phyloP scores from a whole-genome alignment of 225 moss, liverwort and hornwort species.

The Bryum argenteum region DNA sequence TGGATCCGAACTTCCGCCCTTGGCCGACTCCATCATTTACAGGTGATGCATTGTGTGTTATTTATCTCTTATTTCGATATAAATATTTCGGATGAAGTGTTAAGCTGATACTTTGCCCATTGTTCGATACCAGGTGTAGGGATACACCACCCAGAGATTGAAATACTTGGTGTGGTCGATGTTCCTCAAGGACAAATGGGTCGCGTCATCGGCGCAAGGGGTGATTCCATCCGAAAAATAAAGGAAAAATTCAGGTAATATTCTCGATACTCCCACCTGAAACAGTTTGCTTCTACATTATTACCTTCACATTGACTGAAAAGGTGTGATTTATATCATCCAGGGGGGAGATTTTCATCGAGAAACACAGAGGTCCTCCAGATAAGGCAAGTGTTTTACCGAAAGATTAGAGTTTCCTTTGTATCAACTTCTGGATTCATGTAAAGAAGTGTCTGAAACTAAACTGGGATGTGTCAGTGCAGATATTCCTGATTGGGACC shows the following conservation, averaged over 20 bases:
- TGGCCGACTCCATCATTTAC: conserved; percentile 62
- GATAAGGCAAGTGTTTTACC: conserved; percentile 61
- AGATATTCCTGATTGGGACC: conserved; percentile 90
- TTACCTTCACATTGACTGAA: conserved; percentile 13
- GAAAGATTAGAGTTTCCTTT: conserved; percentile 3
- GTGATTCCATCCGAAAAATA: conserved; percentile 84
- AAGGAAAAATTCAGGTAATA: conserved; percentile 81
- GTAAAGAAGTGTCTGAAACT: background rate
- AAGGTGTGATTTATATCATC: conserved; percentile 24
- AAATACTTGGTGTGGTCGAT: conserved; percentile 80
- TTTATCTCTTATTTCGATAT: background rate
- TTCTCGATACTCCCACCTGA: too few relatives aligned
- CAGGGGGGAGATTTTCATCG: conserved; percentile 91
- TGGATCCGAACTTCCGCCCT: conserved; percentile 55
- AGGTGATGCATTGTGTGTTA: conserved; percentile 38
- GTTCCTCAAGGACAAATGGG: conserved; percentile 85
- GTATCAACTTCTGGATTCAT: background rate
- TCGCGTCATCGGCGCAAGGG: conserved; percentile 84
- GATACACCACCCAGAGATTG: conserved; percentile 52
- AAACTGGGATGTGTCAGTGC: conserved; percentile 27
- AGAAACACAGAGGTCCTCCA: conserved; percentile 86
- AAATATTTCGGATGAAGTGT: conserved; percentile 5
- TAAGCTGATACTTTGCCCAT: conserved; percentile 10
- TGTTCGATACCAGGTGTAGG: conserved; percentile 49
- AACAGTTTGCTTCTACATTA: conserved; percentile 13